phyloP scores from a whole-genome alignment of 2,329 filamentous ascomycete genomes.

The Colletotrichum camelliae region DNA sequence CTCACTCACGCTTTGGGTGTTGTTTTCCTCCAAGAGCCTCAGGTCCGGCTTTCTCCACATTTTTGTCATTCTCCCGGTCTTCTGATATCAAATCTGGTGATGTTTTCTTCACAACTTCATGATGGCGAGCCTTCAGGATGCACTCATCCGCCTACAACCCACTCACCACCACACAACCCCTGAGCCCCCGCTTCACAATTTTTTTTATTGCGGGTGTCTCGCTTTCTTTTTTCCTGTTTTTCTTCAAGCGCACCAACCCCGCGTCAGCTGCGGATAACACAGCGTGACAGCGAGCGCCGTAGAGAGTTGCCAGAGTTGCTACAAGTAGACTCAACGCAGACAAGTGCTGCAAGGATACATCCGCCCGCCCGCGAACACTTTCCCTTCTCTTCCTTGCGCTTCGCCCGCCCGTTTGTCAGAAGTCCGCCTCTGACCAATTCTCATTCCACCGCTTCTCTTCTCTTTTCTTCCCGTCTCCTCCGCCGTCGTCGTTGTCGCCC shows the following conservation, averaged over 20 bases:
- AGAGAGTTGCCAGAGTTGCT: background rate
- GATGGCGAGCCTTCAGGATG: background rate
- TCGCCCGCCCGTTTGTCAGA: background rate
- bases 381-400: background rate
- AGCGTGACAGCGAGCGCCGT: background rate
- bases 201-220: background rate
- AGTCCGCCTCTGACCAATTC: background rate
- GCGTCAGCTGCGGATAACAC: background rate
- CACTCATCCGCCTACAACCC: background rate
- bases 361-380: background rate
- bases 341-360: background rate
- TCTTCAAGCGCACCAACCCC: constrained; percentile 19
- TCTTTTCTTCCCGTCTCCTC: background rate
- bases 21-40: constrained; percentile 1
- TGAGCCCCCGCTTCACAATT: background rate
- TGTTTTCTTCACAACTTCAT: background rate
- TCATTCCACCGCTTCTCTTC: constrained; percentile 27
- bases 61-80: background rate
- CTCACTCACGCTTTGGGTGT: background rate
- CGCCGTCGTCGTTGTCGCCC: background rate
- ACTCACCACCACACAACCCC: constrained; percentile 2
- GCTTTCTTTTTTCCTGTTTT: background rate
- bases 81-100: constrained; percentile 7
- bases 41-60: constrained; percentile 2
- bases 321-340: background rate